Base-by-base conservation (phyloP, 1,284 basidiomycete species). In the Grifola frondosa region DNA sequence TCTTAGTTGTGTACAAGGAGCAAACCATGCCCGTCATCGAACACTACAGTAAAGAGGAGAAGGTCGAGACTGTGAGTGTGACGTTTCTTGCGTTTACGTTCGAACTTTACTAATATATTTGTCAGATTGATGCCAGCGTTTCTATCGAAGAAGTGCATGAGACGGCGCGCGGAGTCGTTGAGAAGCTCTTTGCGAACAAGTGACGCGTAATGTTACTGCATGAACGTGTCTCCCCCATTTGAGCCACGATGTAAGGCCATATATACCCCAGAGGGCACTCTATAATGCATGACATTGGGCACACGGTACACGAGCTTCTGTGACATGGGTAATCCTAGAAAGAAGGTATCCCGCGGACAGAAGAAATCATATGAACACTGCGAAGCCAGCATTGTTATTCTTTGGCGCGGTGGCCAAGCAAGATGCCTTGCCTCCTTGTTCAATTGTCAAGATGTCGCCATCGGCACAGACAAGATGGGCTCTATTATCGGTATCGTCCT, bases 11-110 rank as follows among this genome's bases (percentile, higher is more conserved):
- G 1, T 98, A 98, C 69, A 77, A 88, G 50, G 83, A 88, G 37
- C 89, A 93, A 35, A 93, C 90, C n/a, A 92, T 93, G 88, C 96
- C 97, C 10, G 97, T 99, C 41, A 91, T 99, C 49, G 75, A 96
- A 42, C 77, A 94, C 66, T 97, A 97, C 67, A 68, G 75, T 41
- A 66, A 74, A 48, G 63, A 77, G 46, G 73, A 70, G 59, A 92
- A 92, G 64, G 91, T 97, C 15, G 83, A 84, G 16, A 78, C 91
- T 71, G 92, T 94, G 54, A 49, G 78, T 66, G 13, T 23, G 36
- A 17, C 32, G 23, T 42, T 42, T 17, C 15, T 25, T 38, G 6
- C 6, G 20, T 24, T 24, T 35, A 17, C 20, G 4, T 17, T 22
- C n/a, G 26, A 54, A 28, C 46, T 25, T 37, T 48, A 12, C 25